phyloP scores from a whole-genome alignment of 2,329 filamentous ascomycete genomes.

The Colletotrichum sp. region DNA sequence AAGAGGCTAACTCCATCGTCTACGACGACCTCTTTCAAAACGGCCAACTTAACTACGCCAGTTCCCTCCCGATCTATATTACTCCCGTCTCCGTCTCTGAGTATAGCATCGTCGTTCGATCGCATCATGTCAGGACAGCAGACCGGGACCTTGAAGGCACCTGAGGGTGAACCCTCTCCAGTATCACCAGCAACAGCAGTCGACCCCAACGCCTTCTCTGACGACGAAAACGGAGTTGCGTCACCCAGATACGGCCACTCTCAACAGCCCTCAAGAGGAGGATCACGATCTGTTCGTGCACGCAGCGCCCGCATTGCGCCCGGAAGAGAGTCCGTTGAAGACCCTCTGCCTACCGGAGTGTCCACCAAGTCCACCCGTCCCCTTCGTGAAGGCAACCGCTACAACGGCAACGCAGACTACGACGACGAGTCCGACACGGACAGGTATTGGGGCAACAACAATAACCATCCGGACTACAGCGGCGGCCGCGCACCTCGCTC shows the following conservation, averaged over 20 bases:
- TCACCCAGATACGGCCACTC: not conserved
- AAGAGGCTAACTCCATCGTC: not conserved
- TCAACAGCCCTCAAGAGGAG: constrained; percentile 5
- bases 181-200: constrained; percentile 20
- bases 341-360: not conserved
- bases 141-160: constrained; percentile 10
- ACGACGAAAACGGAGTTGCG: not conserved
- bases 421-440: constrained; percentile 16
- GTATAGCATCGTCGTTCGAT: not conserved
- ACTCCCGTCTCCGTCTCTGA: not conserved
- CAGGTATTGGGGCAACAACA: constrained; percentile 12
- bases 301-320: not conserved
- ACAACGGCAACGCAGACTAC: constrained; percentile 4
- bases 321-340: not conserved
- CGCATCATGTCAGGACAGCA: constrained; percentile 19
- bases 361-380: constrained; percentile 8
- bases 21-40: not conserved
- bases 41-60: not conserved
- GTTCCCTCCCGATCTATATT: not conserved
- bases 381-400: constrained; percentile 1
- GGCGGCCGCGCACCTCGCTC: constrained; percentile 14
- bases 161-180: constrained; percentile 14
- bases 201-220: constrained; percentile 14
- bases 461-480: constrained; percentile 11
- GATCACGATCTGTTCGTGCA: not conserved